Conservation (phyloP, 2,329 filamentous ascomycete species). For the Fusarium udum region DNA sequence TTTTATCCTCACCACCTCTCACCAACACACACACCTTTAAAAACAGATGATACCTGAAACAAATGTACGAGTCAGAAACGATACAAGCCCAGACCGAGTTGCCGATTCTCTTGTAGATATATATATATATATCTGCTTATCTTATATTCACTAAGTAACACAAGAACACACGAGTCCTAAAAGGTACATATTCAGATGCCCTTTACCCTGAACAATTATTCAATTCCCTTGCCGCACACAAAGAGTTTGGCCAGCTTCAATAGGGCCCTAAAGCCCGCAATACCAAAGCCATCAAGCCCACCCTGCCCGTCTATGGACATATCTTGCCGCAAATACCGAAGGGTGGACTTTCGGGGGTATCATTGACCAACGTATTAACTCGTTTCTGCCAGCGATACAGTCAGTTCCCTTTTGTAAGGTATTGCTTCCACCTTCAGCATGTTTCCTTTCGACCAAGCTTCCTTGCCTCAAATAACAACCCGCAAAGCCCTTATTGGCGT, state of each 20-base stretch:
- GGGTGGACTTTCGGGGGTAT: background rate
- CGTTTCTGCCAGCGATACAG: background rate
- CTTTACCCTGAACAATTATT: conserved; percentile 25
- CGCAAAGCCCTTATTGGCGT: conserved; percentile 80
- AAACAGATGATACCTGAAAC: background rate
- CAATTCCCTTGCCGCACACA: conserved; percentile 12
- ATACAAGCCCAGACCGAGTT: background rate
- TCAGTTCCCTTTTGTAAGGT: background rate
- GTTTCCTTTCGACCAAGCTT: conserved; percentile 66
- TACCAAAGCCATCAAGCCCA: conserved; percentile 10
- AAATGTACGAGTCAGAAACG: background rate
- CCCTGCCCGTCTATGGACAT: conserved; percentile 6
- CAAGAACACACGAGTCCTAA: background rate
- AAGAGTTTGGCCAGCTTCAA: conserved; percentile 16
- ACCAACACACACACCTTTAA: background rate
- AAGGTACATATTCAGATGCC: background rate
- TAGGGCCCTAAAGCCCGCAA: conserved; percentile 23
- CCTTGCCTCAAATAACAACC: conserved; percentile 65
- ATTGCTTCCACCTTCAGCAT: conserved; percentile 46
- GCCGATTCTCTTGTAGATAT: background rate
- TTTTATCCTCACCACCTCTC: background rate
- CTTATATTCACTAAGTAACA: background rate
- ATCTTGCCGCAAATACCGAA: background rate
- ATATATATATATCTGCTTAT: background rate
- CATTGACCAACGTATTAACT: background rate